Percentiles rank a stretch among this genome's conserved stretches.
phyloP scores from a whole-genome alignment of 108 stramenopile genomes.

The Nitzschia inconspicua region DNA sequence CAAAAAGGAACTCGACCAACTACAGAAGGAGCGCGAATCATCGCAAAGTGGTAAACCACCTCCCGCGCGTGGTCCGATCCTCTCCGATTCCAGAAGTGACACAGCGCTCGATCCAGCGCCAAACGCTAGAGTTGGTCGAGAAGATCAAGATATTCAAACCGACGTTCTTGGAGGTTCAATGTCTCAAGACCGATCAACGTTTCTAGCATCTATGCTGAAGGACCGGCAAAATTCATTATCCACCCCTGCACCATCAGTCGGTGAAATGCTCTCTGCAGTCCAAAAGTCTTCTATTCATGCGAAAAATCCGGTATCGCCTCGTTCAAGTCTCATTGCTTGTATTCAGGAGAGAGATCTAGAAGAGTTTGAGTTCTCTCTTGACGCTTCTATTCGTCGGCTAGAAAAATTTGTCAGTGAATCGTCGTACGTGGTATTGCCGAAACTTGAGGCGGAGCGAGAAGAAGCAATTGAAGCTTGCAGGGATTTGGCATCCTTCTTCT shows the following conservation, averaged over 20 bases:
- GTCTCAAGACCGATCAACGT: too few species aligned
- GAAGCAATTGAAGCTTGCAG: constrained; percentile 65
- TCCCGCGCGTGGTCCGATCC: neutral
- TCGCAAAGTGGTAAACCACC: constrained; percentile 4
- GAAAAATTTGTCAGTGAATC: constrained; percentile 60
- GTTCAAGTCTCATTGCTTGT: constrained; percentile 12
- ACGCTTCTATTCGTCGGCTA: constrained; percentile 50
- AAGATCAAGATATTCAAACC: neutral
- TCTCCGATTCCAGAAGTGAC: constrained; percentile 3
- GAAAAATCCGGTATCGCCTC: neutral
- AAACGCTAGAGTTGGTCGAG: neutral
- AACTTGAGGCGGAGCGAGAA: constrained; percentile 42
- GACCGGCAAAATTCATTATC: constrained; percentile 7
- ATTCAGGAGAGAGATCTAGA: neutral
- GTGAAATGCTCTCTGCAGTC: neutral
- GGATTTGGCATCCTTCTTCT: constrained; percentile 70
- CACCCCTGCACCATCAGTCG: constrained; percentile 3
- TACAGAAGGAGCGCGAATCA: constrained; percentile 46
- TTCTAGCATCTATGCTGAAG: constrained; percentile 11
- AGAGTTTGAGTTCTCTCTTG: constrained; percentile 10
- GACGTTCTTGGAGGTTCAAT: neutral
- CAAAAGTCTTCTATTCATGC: neutral
- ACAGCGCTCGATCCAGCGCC: neutral
- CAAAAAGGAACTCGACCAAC: constrained; percentile 54
- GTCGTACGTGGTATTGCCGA: constrained; percentile 21